Base-by-base conservation (phyloP, 768 basidiomycete genomes). In the Hydnum rufescens region DNA sequence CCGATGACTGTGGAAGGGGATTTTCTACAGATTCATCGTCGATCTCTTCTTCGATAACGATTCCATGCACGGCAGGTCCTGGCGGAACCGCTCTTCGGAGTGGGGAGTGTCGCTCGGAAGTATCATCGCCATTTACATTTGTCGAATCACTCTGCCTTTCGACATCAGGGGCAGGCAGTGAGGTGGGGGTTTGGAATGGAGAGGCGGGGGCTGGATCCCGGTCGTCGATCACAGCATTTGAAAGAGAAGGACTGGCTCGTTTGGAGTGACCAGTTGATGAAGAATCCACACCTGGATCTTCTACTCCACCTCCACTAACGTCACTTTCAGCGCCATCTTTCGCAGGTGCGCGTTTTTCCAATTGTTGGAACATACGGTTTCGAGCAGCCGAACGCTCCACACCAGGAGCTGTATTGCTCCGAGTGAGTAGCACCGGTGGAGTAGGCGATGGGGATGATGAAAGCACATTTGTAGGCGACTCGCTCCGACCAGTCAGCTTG, bases 321-420 rank as follows among this genome's bases (percentile, higher is more conserved):
- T 57, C 57, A 28, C 48, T 29, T 29, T 57, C 57, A 18, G 47
- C 46, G n/a, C 48, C 52, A 42, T 53, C 52, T 18, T 52, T 31
- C 26, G 26, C 16, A 16, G 44, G 13, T 16, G 8, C 36, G 13
- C 47, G 51, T 32, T 56, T 49, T 25, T 46, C 56, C 18, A 57
- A 43, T 29, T 44, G 44, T 16, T 49, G 47, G 34, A 59, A 19
- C 49, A 59, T 53, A 29, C 47, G 36, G 31, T 56, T 56, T n/a
- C 55, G 47, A 34, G 84, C 68, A 68, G 87, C 71, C 50, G 77
- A 69, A 8, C 56, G 54, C 58, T 75, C 74, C 8, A 80, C 83
- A 4, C 83, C 85, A 1, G 84, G 74, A 13, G 86, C 77, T 18
- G 86, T 89, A 60, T 87, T 86, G 59, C 82, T 86, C 53, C 86